phyloP scores from a whole-genome alignment of 2,329 filamentous ascomycete genomes.

The Colletotrichum simmondsii region DNA sequence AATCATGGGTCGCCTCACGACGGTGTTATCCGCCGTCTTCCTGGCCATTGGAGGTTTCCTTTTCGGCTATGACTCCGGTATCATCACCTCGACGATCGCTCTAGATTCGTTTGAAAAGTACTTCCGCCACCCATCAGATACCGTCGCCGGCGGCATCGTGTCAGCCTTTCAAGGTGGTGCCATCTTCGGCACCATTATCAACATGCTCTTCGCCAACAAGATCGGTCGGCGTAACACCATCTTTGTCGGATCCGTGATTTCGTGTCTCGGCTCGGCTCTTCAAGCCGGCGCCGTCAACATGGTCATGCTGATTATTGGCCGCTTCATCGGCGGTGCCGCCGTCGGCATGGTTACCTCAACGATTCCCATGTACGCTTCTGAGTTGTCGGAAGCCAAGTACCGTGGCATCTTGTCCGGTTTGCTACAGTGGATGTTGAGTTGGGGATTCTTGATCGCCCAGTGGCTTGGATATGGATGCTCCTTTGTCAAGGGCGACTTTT shows the following conservation, averaged over 20 bases:
- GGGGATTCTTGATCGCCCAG: conserved; percentile 52
- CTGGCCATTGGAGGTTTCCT: conserved; percentile 42
- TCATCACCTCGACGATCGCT: conserved; percentile 49
- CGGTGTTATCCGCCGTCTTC: conserved; percentile 38
- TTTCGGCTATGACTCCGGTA: conserved; percentile 60
- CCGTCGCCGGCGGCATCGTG: conserved; percentile 39
- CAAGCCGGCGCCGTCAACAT: conserved; percentile 45
- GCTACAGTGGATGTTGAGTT: conserved; percentile 56
- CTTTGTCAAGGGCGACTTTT: conserved; percentile 39
- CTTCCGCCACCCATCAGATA: conserved; percentile 49
- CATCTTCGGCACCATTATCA: conserved; percentile 41
- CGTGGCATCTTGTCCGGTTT: conserved; percentile 51
- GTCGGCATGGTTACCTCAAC: conserved; percentile 58
- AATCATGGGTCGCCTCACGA: conserved; percentile 31
- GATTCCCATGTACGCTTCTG: conserved; percentile 58
- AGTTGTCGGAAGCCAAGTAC: conserved; percentile 50
- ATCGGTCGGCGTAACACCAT: conserved; percentile 44
- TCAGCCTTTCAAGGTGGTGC: conserved; percentile 42
- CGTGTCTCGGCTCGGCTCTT: conserved; percentile 43
- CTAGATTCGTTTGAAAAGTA: conserved; percentile 48
- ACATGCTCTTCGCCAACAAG: conserved; percentile 43
- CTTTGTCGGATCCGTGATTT: conserved; percentile 43
- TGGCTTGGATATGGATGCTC: conserved; percentile 46
- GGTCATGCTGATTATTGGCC: conserved; percentile 59
- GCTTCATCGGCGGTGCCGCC: conserved; percentile 59